Conservation (phyloP, 768 basidiomycete genomes). For the Lactifluus pinguis region DNA sequence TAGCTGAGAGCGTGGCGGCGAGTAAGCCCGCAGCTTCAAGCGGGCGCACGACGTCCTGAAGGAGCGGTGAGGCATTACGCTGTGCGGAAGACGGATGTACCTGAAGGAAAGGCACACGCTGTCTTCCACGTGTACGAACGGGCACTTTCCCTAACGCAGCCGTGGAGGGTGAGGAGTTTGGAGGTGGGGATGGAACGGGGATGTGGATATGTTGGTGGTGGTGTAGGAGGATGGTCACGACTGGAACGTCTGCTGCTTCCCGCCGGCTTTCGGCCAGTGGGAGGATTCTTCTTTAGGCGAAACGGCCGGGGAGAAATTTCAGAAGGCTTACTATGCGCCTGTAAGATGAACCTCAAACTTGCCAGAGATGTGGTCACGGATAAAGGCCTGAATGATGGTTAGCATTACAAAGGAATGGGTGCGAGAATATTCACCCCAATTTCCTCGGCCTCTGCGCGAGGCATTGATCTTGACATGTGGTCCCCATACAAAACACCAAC, state of each 20-base stretch:
- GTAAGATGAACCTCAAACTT: conserved; percentile 43
- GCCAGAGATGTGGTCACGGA: conserved; percentile 36
- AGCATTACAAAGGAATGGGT: not conserved
- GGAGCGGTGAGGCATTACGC: conserved; percentile 23
- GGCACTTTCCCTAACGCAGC: not conserved
- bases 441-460: conserved; percentile 35
- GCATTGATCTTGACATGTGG: conserved; percentile 30
- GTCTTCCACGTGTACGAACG: conserved; percentile 4
- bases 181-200: conserved; percentile 29
- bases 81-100: conserved; percentile 9
- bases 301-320: not conserved
- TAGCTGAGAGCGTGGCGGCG: conserved; percentile 28
- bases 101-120: conserved; percentile 22
- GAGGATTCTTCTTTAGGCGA: not conserved
- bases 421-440: conserved; percentile 32
- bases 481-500: conserved; percentile 34
- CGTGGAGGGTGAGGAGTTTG: not conserved
- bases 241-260: conserved; percentile 27
- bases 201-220: conserved; percentile 39
- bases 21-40: conserved; percentile 40
- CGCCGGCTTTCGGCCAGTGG: conserved; percentile 36
- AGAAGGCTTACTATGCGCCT: conserved; percentile 46
- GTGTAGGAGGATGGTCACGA: conserved; percentile 36
- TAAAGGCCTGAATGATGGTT: conserved; percentile 34
- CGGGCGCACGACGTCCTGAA: conserved; percentile 32